These are phyloP conservation scores for Chaetomium sp. DNA, from an alignment of 2,329 filamentous ascomycete species.

Conservation along the genomic window DNA sequence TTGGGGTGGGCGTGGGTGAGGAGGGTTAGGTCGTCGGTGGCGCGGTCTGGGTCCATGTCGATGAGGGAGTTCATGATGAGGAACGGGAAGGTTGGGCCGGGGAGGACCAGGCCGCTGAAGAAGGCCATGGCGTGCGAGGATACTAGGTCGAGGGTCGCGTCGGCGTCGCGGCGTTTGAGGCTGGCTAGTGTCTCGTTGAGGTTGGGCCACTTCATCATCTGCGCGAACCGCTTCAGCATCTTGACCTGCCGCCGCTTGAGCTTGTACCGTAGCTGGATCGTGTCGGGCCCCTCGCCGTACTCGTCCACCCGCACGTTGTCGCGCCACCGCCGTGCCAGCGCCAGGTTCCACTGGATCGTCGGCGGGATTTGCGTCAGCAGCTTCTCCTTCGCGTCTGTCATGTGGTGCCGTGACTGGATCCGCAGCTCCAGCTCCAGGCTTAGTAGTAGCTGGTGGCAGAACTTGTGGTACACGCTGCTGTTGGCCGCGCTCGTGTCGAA, in stretches of 20 bases:
- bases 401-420: conserved; percentile 56
- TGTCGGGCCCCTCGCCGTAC: conserved; percentile 46
- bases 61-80: conserved; percentile 73
- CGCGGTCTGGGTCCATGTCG: conserved; percentile 64
- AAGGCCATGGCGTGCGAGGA: conserved; percentile 71
- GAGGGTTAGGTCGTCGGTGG: conserved; percentile 57
- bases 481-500: conserved; percentile 53
- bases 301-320: conserved; percentile 62
- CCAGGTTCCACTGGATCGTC: conserved; percentile 65
- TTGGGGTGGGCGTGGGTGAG: conserved; percentile 62
- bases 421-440: conserved; percentile 65
- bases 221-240: conserved; percentile 61
- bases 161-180: conserved; percentile 53
- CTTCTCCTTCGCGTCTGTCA: conserved; percentile 58
- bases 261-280: conserved; percentile 58
- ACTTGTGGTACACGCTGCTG: conserved; percentile 52
- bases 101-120: conserved; percentile 67
- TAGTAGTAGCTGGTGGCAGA: conserved; percentile 72
- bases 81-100: conserved; percentile 63
- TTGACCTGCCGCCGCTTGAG: conserved; percentile 62
- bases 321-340: conserved; percentile 66
- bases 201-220: conserved; percentile 73
- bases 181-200: conserved; percentile 56
- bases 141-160: conserved; percentile 51
- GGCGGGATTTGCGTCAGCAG: conserved; percentile 60